Conservation (phyloP, 495 filamentous ascomycete species). For the Daldinia grandis region DNA sequence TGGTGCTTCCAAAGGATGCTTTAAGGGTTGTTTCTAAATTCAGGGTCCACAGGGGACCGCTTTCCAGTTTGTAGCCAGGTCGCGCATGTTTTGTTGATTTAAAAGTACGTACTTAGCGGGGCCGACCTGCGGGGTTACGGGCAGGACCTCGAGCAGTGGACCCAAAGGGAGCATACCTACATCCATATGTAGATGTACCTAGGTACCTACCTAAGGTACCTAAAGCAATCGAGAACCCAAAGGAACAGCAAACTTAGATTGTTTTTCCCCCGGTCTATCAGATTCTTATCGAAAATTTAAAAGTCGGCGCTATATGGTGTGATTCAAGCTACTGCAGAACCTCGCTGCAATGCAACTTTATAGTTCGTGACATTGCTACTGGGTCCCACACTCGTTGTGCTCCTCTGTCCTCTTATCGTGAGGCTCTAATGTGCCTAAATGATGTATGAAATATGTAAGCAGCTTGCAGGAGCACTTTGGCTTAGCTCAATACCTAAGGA, state of each 20-base stretch:
- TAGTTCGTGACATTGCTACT: constrained; percentile 7
- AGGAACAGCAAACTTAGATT: neutral
- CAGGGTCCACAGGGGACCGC: constrained; percentile 31
- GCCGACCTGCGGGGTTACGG: constrained; percentile 7
- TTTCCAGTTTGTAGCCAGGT: neutral
- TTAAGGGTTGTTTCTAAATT: constrained; percentile 19
- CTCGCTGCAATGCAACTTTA: constrained; percentile 32
- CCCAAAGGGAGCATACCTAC: neutral
- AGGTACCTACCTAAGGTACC: no score
- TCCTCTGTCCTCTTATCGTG: constrained; percentile 30
- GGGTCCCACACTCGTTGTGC: constrained; percentile 9
- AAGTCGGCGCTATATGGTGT: constrained; percentile 19
- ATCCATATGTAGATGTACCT: no score
- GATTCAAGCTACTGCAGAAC: constrained; percentile 28
- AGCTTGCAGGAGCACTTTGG: neutral
- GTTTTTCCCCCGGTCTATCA: neutral
- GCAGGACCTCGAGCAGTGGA: neutral
- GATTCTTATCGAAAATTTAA: constrained; percentile 25
- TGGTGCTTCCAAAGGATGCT: constrained; percentile 27
- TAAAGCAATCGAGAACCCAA: neutral
- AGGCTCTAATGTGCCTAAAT: constrained; percentile 36
- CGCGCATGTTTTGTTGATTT: constrained; percentile 1
- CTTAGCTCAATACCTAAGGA: neutral
- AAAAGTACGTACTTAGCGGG: neutral
- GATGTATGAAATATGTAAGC: constrained; percentile 10